Evolutionary conservation across 2,329 filamentous ascomycete species (phyloP), one percentile per base, ranked within the genome.

Genomic region (Harringtonia lauricola): DNA sequence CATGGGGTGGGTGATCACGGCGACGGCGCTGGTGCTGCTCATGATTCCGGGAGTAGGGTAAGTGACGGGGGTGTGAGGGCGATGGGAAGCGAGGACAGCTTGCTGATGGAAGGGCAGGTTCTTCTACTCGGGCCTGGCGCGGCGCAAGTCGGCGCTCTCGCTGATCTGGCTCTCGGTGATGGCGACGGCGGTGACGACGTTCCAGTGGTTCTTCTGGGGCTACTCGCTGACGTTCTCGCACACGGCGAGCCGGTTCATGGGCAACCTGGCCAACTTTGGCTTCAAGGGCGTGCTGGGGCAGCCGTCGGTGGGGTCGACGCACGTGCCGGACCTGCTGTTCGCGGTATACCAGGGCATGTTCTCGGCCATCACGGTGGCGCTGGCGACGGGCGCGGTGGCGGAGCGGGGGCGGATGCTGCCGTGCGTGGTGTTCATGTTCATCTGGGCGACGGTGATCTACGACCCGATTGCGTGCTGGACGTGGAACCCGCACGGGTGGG

Each of bases 161-260:
- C 69, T 95, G 48, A 86, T 95, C 62, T 94, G 86, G 86, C 79
- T 94, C 21, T 90, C 86, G 4, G 71, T 94, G 58, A 94, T 94
- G 84, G 77, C 86, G 18, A 79, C 81, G 1, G 87, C 82, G 13
- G 82, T 94, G 41, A 81, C 86, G 30, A 83, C 80, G 22, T 94
- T 94, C 64, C 87, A 94, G 62, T 95, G 88, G 88, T 94, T 94
- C 69, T 87, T 92, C 70, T 92, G 86, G 86, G 86, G 86, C 34
- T 92, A 86, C 60, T 88, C 83, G 5, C 65, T 92, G 12, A 78
- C 84, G 39, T 92, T 89, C 60, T 92, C 86, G 15, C 86, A 90
- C 63, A 71, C 74, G 2, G 83, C 83, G 22, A 80, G 81, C 38
- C 74, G 69, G 35, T 94, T 78, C 60, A 85, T 94, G 49, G 87